Conservation (phyloP, 768 basidiomycete species). For the Suillus clintonianus region DNA sequence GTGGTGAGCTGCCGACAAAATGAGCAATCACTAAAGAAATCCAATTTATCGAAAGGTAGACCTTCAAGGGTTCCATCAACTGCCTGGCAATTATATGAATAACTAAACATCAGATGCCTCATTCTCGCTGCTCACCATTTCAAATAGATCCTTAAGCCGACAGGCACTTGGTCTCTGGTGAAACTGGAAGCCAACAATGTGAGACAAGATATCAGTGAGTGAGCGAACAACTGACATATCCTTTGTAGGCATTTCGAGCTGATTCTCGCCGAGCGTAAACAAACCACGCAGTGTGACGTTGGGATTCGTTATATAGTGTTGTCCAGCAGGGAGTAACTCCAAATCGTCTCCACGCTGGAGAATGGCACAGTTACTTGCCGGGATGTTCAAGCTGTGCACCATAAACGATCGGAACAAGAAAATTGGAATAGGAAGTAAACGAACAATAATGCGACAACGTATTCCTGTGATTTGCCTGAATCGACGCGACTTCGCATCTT, state of each 20-base stretch:
- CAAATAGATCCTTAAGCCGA: slow-evolving; percentile 79
- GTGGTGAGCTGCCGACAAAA: slow-evolving; percentile 60
- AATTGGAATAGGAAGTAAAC: slow-evolving; percentile 3
- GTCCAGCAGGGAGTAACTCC: slow-evolving; percentile 76
- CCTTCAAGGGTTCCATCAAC: slow-evolving; percentile 51
- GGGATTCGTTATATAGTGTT: slow-evolving; percentile 83
- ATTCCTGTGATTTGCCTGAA: slow-evolving; percentile 50
- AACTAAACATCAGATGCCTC: background rate
- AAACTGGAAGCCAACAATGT: slow-evolving; percentile 66
- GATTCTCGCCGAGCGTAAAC: slow-evolving; percentile 82
- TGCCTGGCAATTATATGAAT: slow-evolving; percentile 37
- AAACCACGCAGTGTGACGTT: slow-evolving; percentile 79
- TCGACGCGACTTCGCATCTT: slow-evolving; percentile 68
- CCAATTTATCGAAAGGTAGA: slow-evolving; percentile 11
- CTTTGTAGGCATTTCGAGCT: slow-evolving; percentile 85
- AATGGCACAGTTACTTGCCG: slow-evolving; percentile 86
- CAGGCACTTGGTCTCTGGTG: slow-evolving; percentile 86
- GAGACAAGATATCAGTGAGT: slow-evolving; percentile 83
- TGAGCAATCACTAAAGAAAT: slow-evolving; percentile 40
- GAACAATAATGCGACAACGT: slow-evolving; percentile 81
- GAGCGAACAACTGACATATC: slow-evolving; percentile 64
- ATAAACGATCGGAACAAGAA: slow-evolving; percentile 2
- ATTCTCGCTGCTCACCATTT: slow-evolving; percentile 59
- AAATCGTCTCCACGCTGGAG: slow-evolving; percentile 81
- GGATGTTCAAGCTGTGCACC: slow-evolving; percentile 70